Percentiles rank a stretch among this genome's conserved stretches.
Conservation (phyloP, 169 alveolate genomes). For the Cryptosporidium felis region DNA sequence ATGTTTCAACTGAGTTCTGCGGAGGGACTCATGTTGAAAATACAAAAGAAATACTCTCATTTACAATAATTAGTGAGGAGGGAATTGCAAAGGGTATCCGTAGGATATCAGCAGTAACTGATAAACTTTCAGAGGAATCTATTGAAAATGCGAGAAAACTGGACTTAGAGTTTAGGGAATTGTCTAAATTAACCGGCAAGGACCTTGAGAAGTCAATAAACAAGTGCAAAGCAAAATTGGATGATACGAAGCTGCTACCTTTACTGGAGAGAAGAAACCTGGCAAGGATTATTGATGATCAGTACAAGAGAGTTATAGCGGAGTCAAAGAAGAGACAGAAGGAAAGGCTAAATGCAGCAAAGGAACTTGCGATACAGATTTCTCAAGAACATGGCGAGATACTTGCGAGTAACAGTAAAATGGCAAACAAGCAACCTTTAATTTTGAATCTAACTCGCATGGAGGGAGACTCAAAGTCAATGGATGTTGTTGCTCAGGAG, state of each 20-base stretch:
- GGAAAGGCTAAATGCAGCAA: conserved; percentile 42
- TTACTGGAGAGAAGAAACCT: not conserved
- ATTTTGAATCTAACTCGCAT: conserved; percentile 17
- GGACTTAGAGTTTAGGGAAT: conserved; percentile 70
- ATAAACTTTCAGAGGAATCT: conserved; percentile 80
- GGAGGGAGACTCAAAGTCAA: conserved; percentile 42
- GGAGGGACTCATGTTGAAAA: conserved; percentile 92
- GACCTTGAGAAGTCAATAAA: conserved; percentile 33
- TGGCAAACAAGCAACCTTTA: not conserved
- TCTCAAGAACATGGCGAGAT: not conserved
- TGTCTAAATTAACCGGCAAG: conserved; percentile 16
- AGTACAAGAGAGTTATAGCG: conserved; percentile 23
- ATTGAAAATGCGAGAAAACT: conserved; percentile 75
- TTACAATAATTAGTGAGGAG: conserved; percentile 82
- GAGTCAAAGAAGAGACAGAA: conserved; percentile 48
- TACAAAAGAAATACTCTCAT: conserved; percentile 76
- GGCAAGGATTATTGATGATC: not conserved
- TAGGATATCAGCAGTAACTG: conserved; percentile 86
- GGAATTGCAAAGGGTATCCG: conserved; percentile 90
- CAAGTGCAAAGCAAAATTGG: not conserved
- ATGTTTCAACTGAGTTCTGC: conserved; percentile 87
- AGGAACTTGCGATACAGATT: conserved; percentile 24
- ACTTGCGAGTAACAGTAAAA: not conserved
- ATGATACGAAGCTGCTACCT: conserved; percentile 42
- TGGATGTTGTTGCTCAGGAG: conserved; percentile 40